A percentile compares a stretch with the other conserved stretches of the same genome.
These are phyloP conservation scores for Diaporthe destruens DNA, from an alignment of 2,329 filamentous ascomycete species.

Conservation along the genomic window DNA sequence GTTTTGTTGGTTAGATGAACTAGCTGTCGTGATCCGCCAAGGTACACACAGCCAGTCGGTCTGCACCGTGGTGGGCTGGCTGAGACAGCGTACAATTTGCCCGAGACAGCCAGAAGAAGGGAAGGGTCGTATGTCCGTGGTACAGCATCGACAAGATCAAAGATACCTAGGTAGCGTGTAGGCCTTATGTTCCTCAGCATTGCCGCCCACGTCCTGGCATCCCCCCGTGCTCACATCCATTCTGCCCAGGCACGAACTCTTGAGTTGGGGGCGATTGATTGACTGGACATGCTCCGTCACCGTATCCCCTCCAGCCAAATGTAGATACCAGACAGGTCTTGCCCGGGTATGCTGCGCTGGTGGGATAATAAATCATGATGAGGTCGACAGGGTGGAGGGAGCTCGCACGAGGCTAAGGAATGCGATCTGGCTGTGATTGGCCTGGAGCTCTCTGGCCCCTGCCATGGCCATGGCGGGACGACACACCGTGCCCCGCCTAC, in stretches of 20 bases:
- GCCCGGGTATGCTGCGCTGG: not conserved
- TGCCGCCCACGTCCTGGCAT: not conserved
- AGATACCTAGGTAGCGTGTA: constrained; percentile 7
- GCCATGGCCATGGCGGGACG: constrained; percentile 27
- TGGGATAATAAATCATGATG: not conserved
- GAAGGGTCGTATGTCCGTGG: constrained; percentile 5
- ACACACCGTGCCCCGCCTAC: constrained; percentile 14
- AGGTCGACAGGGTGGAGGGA: not conserved
- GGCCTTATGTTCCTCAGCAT: constrained; percentile 12
- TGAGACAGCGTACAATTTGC: constrained; percentile 17
- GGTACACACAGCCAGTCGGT: not conserved
- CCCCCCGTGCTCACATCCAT: not conserved
- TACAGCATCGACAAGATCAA: not conserved
- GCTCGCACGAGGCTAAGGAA: constrained; percentile 22
- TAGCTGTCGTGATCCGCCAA: not conserved
- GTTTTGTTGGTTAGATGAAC: not conserved
- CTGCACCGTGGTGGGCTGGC: not conserved
- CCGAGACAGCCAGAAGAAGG: constrained; percentile 18
- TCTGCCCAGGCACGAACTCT: constrained; percentile 3
- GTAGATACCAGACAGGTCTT: not conserved
- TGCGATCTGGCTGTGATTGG: constrained; percentile 32
- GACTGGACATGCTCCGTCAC: not conserved
- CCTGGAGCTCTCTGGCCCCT: constrained; percentile 5
- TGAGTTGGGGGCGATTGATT: too few species aligned
- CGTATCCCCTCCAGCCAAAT: too few species aligned